Base-by-base conservation (phyloP, 2,329 filamentous ascomycete species). In the Fusarium mundagurra region DNA sequence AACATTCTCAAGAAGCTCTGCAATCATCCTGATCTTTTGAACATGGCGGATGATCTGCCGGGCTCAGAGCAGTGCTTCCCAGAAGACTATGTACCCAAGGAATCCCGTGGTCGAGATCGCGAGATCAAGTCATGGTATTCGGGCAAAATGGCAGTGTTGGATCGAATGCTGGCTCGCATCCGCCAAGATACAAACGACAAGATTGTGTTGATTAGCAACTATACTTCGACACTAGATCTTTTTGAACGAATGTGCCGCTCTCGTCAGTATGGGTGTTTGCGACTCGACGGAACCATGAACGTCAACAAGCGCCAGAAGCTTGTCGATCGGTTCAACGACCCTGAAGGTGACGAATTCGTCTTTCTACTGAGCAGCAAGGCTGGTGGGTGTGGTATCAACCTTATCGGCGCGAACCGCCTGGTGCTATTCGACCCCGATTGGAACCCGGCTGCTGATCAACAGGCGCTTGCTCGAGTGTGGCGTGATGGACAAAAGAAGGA, bases 401-500 rank as follows among this genome's bases (percentile, higher is more conserved):
- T 98, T 62, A 97, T 98, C 75, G 96, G 96, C 57, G 95, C 94
- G 68, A 98, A 98, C 82, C 92, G 96, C 18, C 91, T 99, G 6
- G 94, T 99, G 4, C 90, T 99, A 45, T 99, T 99, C 81, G 96
- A 99, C 76, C 96, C 96, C 0, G 94, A 96, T 83, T 99, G 96
- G 96, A 99, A 99, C 79, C 96, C 96, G 2, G 96, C 96, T 8
- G 95, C 96, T 2, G 96, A 99, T 80, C 96, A 99, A 82, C 96
- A 99, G 84, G 96, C 96, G 8, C 89, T 99, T 36, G 96, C 96
- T 41, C 93, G 96, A 86, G 96, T 99, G 27, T 99, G 96, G 96
- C 94, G 96, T 87, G 96, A 99, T 78, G 96, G 96, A 0, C 96
- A 99, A 83, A 98, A 97, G 88, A 99, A 99, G 81, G 96, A 99